These are phyloP conservation scores for Blastobotrys robertii DNA, from an alignment of 805 yeast genomes.

Conservation along the genomic window DNA sequence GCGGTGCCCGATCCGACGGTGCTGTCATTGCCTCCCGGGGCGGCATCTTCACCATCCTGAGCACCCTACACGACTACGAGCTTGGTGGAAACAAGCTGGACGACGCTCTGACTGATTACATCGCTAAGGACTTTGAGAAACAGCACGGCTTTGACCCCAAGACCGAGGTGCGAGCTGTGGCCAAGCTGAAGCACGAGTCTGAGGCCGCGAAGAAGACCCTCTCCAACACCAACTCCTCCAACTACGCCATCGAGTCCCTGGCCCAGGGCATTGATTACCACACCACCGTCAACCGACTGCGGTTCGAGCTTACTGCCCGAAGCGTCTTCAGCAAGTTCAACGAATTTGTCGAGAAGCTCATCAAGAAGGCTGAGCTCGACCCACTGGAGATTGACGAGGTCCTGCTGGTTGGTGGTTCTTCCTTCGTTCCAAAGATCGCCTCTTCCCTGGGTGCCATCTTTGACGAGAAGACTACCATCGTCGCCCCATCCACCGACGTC, in stretches of 20 bases:
- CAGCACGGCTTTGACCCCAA: constrained; percentile 75
- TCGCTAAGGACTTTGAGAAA: constrained; percentile 91
- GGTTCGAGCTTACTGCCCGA: constrained; percentile 83
- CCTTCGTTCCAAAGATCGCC: constrained; percentile 87
- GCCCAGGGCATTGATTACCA: constrained; percentile 93
- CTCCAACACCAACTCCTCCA: constrained; percentile 78
- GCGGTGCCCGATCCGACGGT: constrained; percentile 92
- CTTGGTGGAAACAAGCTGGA: constrained; percentile 89
- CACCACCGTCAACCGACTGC: constrained; percentile 84
- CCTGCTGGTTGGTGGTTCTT: constrained; percentile 84
- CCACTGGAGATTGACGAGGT: constrained; percentile 84
- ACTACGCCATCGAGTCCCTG: constrained; percentile 88
- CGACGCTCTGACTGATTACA: constrained; percentile 64
- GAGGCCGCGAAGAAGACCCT: constrained; percentile 82
- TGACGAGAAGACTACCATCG: constrained; percentile 57
- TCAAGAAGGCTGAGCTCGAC: constrained; percentile 77
- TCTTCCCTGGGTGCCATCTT: constrained; percentile 60
- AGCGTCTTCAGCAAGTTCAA: constrained; percentile 66
- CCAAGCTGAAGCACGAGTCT: constrained; percentile 79
- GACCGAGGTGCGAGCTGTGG: constrained; percentile 70
- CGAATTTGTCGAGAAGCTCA: constrained; percentile 61
- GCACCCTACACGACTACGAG: constrained; percentile 71
- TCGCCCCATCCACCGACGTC: constrained; percentile 65
- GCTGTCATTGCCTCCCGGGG: constrained; percentile 91
- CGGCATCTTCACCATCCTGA: constrained; percentile 80